Evolutionary conservation across 108 stramenopile species (phyloP).

Genomic region (Mayamaea pseudoterrestris): DNA sequence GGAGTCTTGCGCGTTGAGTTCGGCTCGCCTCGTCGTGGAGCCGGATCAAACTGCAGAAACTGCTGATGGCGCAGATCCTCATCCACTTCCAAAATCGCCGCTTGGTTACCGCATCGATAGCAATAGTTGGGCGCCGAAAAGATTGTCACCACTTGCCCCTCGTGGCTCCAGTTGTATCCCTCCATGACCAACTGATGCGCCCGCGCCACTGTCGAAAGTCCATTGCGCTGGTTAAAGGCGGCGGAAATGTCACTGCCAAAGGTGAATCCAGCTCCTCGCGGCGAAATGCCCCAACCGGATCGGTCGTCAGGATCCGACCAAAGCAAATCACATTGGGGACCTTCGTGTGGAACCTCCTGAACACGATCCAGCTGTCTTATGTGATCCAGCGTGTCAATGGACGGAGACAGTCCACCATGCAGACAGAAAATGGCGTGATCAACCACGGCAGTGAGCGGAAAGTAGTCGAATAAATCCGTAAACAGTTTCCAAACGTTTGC

Average conservation of each 20-base stretch:
- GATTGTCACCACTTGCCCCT: constrained; percentile 91
- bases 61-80: constrained; percentile 28
- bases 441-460: constrained; percentile 91
- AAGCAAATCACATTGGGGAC: constrained; percentile 96
- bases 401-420: constrained; percentile 95
- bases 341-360: constrained; percentile 97
- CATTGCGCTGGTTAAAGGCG: constrained; percentile 85
- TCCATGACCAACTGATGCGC: constrained; percentile 94
- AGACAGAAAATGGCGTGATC: constrained; percentile 93
- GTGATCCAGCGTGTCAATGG: constrained; percentile 92
- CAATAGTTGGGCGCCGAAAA: constrained; percentile 99
- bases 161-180: constrained; percentile 97
- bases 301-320: constrained; percentile 99
- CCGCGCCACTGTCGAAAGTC: constrained; percentile 69
- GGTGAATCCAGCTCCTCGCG: constrained; percentile 95
- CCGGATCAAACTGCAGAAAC: constrained; percentile 94
- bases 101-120: constrained; percentile 98
- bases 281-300: constrained; percentile 91
- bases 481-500: constrained; percentile 98
- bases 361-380: constrained; percentile 92
- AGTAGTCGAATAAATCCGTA: constrained; percentile 95
- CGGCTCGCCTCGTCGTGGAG: constrained; percentile 94
- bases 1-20: constrained; percentile 79
- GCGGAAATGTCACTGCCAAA: constrained; percentile 86
- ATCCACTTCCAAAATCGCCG: constrained; percentile 97